A percentile compares a stretch with the other conserved stretches of the same genome.
phyloP scores from a whole-genome alignment of 805 yeast genomes.

The Candida tallmaniae region DNA sequence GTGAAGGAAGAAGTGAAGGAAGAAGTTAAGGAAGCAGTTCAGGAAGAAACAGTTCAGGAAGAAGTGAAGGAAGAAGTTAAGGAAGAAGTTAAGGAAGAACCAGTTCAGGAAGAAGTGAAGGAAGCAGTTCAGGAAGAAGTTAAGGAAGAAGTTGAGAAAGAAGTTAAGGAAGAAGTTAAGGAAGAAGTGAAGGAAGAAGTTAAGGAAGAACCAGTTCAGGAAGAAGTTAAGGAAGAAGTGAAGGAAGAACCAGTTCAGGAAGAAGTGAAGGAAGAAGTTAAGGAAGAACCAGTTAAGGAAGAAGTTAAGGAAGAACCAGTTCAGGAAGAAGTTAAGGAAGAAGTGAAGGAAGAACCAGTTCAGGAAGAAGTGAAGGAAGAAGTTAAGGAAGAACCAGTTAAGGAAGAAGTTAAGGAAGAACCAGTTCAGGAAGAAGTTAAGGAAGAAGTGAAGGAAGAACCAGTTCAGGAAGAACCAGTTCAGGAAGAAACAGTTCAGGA shows the following conservation, averaged over 20 bases:
- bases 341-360: slow-evolving; percentile 1
- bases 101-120: background rate
- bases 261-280: slow-evolving; percentile 8
- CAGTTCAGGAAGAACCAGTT: no score
- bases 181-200: background rate
- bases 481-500: no score
- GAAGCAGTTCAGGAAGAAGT: background rate
- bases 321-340: background rate
- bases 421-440: background rate
- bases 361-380: background rate
- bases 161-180: background rate
- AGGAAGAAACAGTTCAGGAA: background rate
- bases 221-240: slow-evolving; percentile 1
- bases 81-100: background rate
- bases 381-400: background rate
- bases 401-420: background rate
- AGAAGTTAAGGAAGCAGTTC: background rate
- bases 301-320: slow-evolving; percentile 1
- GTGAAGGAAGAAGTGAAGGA: background rate
- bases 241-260: slow-evolving; percentile 9
- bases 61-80: slow-evolving; percentile 1
- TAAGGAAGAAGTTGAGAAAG: slow-evolving; percentile 1
- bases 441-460: background rate
- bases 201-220: background rate
- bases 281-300: no score